Evolutionary conservation across 1,284 basidiomycete genomes (phyloP).

Genomic region (Thecaphora thlaspeos): DNA sequence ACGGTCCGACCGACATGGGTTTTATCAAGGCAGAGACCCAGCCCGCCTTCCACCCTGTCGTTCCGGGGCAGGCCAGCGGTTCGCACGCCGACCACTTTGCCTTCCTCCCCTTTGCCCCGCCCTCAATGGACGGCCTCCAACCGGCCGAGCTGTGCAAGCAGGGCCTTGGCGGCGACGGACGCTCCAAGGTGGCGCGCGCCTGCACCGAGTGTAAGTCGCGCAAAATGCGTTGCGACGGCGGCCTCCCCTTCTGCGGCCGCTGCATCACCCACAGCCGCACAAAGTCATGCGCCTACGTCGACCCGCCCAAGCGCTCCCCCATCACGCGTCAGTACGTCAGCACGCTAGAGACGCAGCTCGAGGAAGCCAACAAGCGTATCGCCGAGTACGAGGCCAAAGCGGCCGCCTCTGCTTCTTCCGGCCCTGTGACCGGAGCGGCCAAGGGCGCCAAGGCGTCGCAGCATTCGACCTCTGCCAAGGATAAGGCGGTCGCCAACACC

Average conservation of each 20-base stretch:
- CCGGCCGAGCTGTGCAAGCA: conserved; percentile 28
- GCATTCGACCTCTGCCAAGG: too few relatives aligned
- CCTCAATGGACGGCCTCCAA: conserved; percentile 31
- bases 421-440: conserved; percentile 3
- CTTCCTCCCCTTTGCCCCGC: conserved; percentile 26
- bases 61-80: conserved; percentile 21
- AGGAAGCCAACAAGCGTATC: conserved; percentile 27
- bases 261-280: conserved; percentile 41
- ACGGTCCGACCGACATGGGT: conserved; percentile 20
- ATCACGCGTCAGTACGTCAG: conserved; percentile 41
- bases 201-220: conserved; percentile 40
- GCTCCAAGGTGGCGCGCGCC: conserved; percentile 32
- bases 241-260: conserved; percentile 38
- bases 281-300: conserved; percentile 39
- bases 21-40: conserved; percentile 35
- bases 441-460: too few relatives aligned
- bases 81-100: conserved; percentile 30
- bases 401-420: not conserved
- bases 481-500: too few relatives aligned
- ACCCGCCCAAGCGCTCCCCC: conserved; percentile 37
- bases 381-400: conserved; percentile 16
- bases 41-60: conserved; percentile 18
- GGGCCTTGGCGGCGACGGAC: conserved; percentile 28
- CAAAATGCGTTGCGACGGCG: conserved; percentile 42
- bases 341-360: conserved; percentile 32